Percentiles rank a stretch among this genome's conserved stretches.
phyloP scores from a whole-genome alignment of 176 grass and related monocot species.

The Oropetium thomaeum region DNA sequence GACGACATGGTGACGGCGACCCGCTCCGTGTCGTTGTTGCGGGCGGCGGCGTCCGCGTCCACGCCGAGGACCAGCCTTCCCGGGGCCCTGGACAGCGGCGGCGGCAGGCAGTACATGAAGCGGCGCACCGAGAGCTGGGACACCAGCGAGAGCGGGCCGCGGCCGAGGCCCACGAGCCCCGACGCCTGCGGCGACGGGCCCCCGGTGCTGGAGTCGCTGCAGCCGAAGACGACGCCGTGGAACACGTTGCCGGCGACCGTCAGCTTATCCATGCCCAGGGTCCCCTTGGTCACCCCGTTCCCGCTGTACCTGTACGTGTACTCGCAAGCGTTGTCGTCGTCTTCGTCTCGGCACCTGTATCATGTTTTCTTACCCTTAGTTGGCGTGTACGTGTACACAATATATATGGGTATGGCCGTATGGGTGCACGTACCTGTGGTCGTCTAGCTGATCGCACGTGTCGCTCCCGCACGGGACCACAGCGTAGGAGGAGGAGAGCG shows the following conservation, averaged over 20 bases:
- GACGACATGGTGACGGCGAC: slow-evolving; percentile 27
- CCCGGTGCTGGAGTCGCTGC: slow-evolving; percentile 40
- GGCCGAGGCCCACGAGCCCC: slow-evolving; percentile 49
- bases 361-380: no score
- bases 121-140: slow-evolving; percentile 42
- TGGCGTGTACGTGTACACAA: no score
- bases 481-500: slow-evolving; percentile 42
- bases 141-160: slow-evolving; percentile 42
- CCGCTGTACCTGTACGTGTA: slow-evolving; percentile 61
- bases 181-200: slow-evolving; percentile 31
- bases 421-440: slow-evolving; percentile 25
- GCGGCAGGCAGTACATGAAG: slow-evolving; percentile 66
- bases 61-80: slow-evolving; percentile 46
- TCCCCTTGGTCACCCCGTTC: slow-evolving; percentile 37
- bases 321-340: slow-evolving; percentile 42
- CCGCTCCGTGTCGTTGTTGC: slow-evolving; percentile 20
- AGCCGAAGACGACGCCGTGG: slow-evolving; percentile 43
- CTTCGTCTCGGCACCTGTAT: slow-evolving; percentile 8
- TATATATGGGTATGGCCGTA: no score
- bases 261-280: slow-evolving; percentile 50
- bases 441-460: slow-evolving; percentile 33
- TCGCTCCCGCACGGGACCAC: slow-evolving; percentile 44
- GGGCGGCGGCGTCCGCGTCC: neutral
- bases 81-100: slow-evolving; percentile 1
- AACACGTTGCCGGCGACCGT: slow-evolving; percentile 34